Evolutionary conservation across 768 basidiomycete species (phyloP).

Genomic region (Mrakia frigida): DNA sequence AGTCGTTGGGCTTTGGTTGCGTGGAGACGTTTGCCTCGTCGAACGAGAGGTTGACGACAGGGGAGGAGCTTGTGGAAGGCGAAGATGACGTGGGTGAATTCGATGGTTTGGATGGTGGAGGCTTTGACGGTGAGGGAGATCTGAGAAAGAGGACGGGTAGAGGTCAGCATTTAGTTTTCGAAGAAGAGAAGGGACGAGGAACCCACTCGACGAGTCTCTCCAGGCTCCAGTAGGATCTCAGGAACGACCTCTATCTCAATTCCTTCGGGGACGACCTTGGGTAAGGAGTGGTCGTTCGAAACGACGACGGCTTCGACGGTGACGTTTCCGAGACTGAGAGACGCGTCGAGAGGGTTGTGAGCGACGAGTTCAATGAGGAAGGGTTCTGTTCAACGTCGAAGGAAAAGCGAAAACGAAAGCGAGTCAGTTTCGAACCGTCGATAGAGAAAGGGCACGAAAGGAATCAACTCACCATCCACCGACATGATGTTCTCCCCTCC

Average conservation of each 20-base stretch:
- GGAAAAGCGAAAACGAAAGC: neutral
- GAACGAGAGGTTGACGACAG: constrained; percentile 59
- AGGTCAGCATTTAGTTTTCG: neutral
- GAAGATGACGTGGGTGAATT: constrained; percentile 58
- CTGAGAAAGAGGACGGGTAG: neutral
- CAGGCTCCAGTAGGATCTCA: constrained; percentile 59
- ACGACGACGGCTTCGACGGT: constrained; percentile 27
- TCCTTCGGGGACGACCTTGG: constrained; percentile 38
- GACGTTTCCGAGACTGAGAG: constrained; percentile 39
- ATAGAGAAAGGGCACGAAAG: neutral
- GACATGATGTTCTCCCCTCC: constrained; percentile 28
- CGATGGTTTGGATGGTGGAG: constrained; percentile 45
- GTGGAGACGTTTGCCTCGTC: constrained; percentile 70
- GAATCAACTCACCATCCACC: neutral
- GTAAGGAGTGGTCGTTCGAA: neutral
- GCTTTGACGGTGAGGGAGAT: constrained; percentile 13
- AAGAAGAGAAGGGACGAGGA: neutral
- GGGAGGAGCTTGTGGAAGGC: constrained; percentile 60
- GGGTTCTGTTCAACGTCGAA: constrained; percentile 34
- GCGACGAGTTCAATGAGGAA: constrained; percentile 43
- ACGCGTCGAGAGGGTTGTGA: constrained; percentile 44
- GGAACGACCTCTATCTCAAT: constrained; percentile 54
- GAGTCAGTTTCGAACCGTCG: neutral
- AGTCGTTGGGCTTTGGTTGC: constrained; percentile 67
- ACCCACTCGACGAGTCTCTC: constrained; percentile 52